These are phyloP conservation scores for Skeletonema tropicum DNA, from an alignment of 108 stramenopile genomes.

Conservation along the genomic window DNA sequence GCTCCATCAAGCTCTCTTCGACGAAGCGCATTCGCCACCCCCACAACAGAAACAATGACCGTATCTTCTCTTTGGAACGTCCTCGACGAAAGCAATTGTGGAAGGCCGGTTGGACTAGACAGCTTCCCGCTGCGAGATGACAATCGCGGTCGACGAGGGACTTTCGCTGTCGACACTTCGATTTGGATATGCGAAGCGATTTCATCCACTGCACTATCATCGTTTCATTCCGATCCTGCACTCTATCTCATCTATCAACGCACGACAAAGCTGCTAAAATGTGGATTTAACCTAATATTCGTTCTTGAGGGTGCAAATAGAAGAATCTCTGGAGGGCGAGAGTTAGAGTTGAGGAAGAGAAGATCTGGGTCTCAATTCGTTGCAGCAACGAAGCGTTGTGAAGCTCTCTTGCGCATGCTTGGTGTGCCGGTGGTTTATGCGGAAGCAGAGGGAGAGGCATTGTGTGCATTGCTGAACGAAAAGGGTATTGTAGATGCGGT, in stretches of 20 bases:
- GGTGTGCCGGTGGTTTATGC: conserved; percentile 92
- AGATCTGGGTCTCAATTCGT: conserved; percentile 72
- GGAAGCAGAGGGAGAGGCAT: conserved; percentile 94
- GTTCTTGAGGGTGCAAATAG: conserved; percentile 91
- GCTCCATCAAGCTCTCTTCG: too few species aligned
- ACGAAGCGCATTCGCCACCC: too few species aligned
- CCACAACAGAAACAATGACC: conserved; percentile 54
- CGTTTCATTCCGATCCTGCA: conserved; percentile 68
- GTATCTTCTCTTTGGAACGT: conserved; percentile 79
- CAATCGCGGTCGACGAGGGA: conserved; percentile 15
- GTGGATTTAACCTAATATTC: conserved; percentile 89
- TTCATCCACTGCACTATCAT: conserved; percentile 57
- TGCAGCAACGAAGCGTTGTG: conserved; percentile 71
- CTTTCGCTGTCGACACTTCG: conserved; percentile 84
- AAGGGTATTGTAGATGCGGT: conserved; percentile 92
- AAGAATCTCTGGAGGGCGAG: conserved; percentile 43
- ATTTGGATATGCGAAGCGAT: conserved; percentile 93
- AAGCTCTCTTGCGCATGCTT: conserved; percentile 71
- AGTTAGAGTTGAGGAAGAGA: conserved; percentile 55
- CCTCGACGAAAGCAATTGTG: conserved; percentile 75
- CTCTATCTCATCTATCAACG: conserved; percentile 79
- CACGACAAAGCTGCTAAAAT: conserved; percentile 81
- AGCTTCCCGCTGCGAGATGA: conserved; percentile 44
- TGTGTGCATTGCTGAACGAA: conserved; percentile 87
- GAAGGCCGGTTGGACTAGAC: conserved; percentile 58